Base-by-base conservation (phyloP, 306 rosid genomes). In the Cyclanthera cordifolia region DNA sequence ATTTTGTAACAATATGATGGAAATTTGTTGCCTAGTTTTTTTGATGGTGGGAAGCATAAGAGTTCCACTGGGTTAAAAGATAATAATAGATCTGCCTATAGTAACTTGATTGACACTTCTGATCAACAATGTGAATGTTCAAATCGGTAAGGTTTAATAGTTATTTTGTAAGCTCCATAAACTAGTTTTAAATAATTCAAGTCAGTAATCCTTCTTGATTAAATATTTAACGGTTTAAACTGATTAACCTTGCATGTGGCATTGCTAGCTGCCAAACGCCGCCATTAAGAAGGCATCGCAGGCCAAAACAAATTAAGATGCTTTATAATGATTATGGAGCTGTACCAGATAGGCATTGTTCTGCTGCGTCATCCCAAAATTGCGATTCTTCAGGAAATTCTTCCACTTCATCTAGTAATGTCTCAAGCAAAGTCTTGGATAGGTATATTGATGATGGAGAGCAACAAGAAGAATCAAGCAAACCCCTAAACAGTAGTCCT, bases 371-470 rank as follows among this genome's bases (percentile, higher is more conserved):
- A 61, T 81, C 92, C 63, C 84, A 74, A 80, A 80, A 73, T 71
- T 82, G 73, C 17, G 93, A 85, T 43, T 86, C 85, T 23, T 87
- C 96, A 49, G 94, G 88, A 69, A 86, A 77, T 83, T 88, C 94
- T 53, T 88, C 96, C 76, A 78, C 84, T 51, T 58, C 83, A 76
- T 93, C 96, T 50, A 86, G 99, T 84, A 89, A 83, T 75, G 53
- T 77, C 68, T 87, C 96, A 1, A 76, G 85, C 72, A 90, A 83
- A 75, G 41, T 86, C 76, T 76, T 90, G 73, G 97, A 93, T 75
- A 90, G 95, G 63, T 93, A 76, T 77, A 88, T 93, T 61, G 99
- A 89, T 46, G 91, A 89, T 32, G 96, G 95, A 73, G 97, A 93
- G 80, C 96, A 83, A 81, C 90, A 79, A 71, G 84, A 81, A 57